Evolutionary conservation across 768 basidiomycete genomes (phyloP), one percentile per base, ranked within the genome.

Genomic region (Fomitopsis serialis): DNA sequence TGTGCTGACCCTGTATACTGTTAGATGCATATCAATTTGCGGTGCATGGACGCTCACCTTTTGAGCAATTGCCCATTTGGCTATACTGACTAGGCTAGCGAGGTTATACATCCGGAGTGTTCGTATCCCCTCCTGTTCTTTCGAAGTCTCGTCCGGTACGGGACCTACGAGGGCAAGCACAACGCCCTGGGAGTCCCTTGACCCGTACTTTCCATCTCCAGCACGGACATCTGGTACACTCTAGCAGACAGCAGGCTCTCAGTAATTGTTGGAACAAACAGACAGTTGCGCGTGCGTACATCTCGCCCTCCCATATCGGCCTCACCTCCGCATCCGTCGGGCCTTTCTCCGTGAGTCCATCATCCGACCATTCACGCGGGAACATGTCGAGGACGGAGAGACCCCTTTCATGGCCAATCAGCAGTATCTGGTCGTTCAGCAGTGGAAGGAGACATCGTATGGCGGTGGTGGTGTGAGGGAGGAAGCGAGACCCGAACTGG

Each of bases 341-440:
- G 4, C 84, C 85, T 58, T 81, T 84, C 42, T 70, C 59, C 17
- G 45, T 48, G 42, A 66, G 53, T 6, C 65, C 66, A 13, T 56
- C 53, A 22, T 80, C 82, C 22, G 72, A 72, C 81, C 80, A 85
- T 56, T 87, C 85, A 58, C 81, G 76, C 1, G 91, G 90, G 62
- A 84, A 89, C 81, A 90, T 84, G 62, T 93, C 85, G 46, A 93
- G 69, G 6, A 92, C 89, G 1, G 87, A 89, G 23, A 93, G 75
- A 2, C 91, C 91, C 54, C 84, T 77, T 56, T 89, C 85, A 53
- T 88, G 86, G 3, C 91, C 91, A 24, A 93, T 78, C 12, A 93
- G 78, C n/a, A 93, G 52, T 36, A 89, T 66, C 48, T 76, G 74
- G 56, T 87, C 81, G 19, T 77, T 77, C 36, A 81, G 71, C 21